Evolutionary conservation across 495 filamentous ascomycete species (phyloP), one percentile per base, ranked within the genome.

Genomic region (Penicillium psychrofluorescens): DNA sequence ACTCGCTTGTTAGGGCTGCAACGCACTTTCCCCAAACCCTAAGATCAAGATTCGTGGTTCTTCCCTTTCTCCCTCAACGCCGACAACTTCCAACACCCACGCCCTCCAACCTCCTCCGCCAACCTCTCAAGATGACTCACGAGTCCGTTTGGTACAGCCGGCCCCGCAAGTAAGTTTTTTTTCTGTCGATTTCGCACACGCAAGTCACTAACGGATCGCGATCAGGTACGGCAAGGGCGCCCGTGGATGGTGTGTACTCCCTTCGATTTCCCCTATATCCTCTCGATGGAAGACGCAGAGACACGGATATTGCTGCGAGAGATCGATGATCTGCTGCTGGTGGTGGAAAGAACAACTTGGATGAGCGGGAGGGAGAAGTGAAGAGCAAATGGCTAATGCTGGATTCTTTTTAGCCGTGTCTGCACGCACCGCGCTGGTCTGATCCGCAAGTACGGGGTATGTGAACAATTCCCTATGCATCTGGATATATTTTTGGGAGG

Each of bases 101-200:
- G 63, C 63, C 56, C 51, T 53, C 56, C 54, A 56, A 54, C 53
- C 55, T 60, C 61, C 54, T 49, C 51, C 59, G 62, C 55, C 59
- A 57, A 59, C 55, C 48, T 57, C 56, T 63, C 68, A 79, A 87
- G 62, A 95, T 95, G 90, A 90, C 90, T 81, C 90, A 98, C 89
- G 92, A 96, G 78, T 87, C 84, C 56, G 90, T 98, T 75, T 98
- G 92, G 92, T 94, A 91, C 84, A 95, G 88, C 67, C 89, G 92
- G 67, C 92, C 92, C 55, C 86, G 91, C 72, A 85, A 70, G 67
- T 95, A 91, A 64, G 68, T 56, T 53, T 32, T 53, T 38, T 12
- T 40, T 39, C 36, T 34, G 36, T 45, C 44, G 15, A 38, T 36
- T 38, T 41, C 29, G 41, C 40, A 29, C 11, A 12, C n/a, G 16